phyloP scores from a whole-genome alignment of 139 green algal species.

The Gonium pectorale region DNA sequence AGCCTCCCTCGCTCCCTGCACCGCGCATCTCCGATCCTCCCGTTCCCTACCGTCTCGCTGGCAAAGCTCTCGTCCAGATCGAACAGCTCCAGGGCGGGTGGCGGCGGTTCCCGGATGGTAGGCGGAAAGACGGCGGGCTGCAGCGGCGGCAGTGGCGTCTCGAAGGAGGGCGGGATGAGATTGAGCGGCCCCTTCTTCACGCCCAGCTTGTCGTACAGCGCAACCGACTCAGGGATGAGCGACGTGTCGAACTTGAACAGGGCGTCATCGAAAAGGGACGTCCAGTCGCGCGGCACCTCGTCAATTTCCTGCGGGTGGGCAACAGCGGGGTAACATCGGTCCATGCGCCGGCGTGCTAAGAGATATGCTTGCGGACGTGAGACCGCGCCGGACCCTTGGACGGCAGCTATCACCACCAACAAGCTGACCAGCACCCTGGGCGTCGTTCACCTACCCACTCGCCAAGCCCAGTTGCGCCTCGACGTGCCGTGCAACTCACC shows the following conservation, averaged over 20 bases:
- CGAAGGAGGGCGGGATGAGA: conserved; percentile 84
- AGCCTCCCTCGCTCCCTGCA: too few species aligned
- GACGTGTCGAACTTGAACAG: conserved; percentile 77
- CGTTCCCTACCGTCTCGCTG: conserved; percentile 70
- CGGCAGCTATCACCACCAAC: too few species aligned
- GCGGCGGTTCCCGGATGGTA: conserved; percentile 75
- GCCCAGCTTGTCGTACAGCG: conserved; percentile 75
- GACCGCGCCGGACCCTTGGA: too few species aligned
- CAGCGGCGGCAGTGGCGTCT: conserved; percentile 84
- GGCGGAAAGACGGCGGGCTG: conserved; percentile 88
- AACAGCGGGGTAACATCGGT: background rate
- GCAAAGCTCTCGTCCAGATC: conserved; percentile 89
- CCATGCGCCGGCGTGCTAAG: too few species aligned
- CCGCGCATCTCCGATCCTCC: too few species aligned
- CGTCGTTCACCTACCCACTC: too few species aligned
- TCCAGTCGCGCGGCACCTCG: conserved; percentile 79
- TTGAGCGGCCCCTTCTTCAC: conserved; percentile 75
- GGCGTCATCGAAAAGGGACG: conserved; percentile 76
- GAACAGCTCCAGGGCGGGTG: conserved; percentile 88
- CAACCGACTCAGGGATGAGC: conserved; percentile 69
- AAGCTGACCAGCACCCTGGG: too few species aligned
- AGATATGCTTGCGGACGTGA: too few species aligned
- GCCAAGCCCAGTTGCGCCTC: too few species aligned
- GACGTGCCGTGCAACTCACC: too few species aligned
- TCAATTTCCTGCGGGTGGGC: conserved; percentile 64